Evolutionary conservation across 1,139 yeast genomes (phyloP).

Genomic region (Yamadazyma spencermartinsiae): DNA sequence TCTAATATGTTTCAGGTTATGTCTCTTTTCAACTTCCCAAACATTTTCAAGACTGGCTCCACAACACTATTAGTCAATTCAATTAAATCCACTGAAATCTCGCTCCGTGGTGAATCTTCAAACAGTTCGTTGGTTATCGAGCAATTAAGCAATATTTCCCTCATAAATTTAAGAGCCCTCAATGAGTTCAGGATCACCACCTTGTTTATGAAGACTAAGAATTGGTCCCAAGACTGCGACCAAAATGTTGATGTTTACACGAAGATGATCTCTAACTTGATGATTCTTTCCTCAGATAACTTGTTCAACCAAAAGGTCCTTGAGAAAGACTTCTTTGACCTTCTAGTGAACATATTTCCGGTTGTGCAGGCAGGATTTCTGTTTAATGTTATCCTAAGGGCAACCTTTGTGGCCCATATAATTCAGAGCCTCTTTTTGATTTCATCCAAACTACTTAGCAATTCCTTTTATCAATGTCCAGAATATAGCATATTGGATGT

Average conservation of each 20-base stretch:
- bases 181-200: constrained; percentile 44
- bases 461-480: constrained; percentile 24
- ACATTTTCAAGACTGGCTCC: constrained; percentile 38
- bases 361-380: constrained; percentile 38
- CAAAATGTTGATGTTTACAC: constrained; percentile 32
- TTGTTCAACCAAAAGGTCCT: constrained; percentile 30
- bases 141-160: constrained; percentile 60
- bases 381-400: constrained; percentile 40
- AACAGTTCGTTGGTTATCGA: constrained; percentile 44
- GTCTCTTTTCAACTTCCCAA: constrained; percentile 42
- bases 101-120: constrained; percentile 57
- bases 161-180: constrained; percentile 59
- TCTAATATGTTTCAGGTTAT: constrained; percentile 39
- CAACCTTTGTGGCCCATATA: constrained; percentile 43
- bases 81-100: constrained; percentile 64
- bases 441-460: constrained; percentile 23
- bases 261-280: constrained; percentile 36
- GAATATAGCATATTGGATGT: constrained; percentile 33
- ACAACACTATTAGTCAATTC: constrained; percentile 49
- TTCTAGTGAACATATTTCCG: constrained; percentile 49
- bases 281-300: constrained; percentile 24
- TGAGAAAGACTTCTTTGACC: constrained; percentile 55
- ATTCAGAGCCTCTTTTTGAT: constrained; percentile 34
- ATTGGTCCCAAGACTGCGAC: constrained; percentile 27
- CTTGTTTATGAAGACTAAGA: constrained; percentile 32